Evolutionary conservation across 805 yeast species (phyloP), one percentile per base, ranked within the genome.

Genomic region (Torulaspora gathmanii): DNA sequence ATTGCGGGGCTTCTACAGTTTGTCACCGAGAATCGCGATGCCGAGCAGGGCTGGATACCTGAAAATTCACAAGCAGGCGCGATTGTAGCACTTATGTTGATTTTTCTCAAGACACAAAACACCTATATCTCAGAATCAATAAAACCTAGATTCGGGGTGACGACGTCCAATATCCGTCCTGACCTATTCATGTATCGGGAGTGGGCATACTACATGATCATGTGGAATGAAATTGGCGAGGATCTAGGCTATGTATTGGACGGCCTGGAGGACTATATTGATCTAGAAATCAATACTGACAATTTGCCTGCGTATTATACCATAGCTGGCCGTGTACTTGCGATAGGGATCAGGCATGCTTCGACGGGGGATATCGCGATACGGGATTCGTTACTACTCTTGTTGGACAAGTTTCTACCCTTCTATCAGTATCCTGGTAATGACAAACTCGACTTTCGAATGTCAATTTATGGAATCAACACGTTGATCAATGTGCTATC

Each of bases 291-390:
- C 37, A 78, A 79, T 47, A 76, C 83, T 45, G 89, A 83, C 48
- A 79, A 77, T 47, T 61, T 87, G 37, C 76, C 81, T 2, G 75
- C 74, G 53, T 77, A 78, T 54, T 80, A 83, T 57, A 74, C 83
- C 27, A 58, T 88, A 3, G 85, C 86, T 2, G 99, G 98, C 0
- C 65, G 79, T 0, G 77, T 91, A 44, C 58, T 87, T 41, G 75
- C 96, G 0, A 71, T 90, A 49, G 93, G 91, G 0, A 66, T 93
- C 25, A 79, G 77, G 54, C 80, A 70, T 68, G 95, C 95, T 0
- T 90, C 96, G 0, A 72, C 85, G 0, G 78, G 77, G 20, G 70
- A 83, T 55, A 33, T 47, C 2, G 60, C 53, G 1, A 87, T 84
- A 1, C 73, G 85, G 39, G 70, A 73, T 23, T 74, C 82, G 0